Evolutionary conservation across 83 land plant species (phyloP), one percentile per base, ranked within the genome.

Genomic region (Thuja plicata): DNA sequence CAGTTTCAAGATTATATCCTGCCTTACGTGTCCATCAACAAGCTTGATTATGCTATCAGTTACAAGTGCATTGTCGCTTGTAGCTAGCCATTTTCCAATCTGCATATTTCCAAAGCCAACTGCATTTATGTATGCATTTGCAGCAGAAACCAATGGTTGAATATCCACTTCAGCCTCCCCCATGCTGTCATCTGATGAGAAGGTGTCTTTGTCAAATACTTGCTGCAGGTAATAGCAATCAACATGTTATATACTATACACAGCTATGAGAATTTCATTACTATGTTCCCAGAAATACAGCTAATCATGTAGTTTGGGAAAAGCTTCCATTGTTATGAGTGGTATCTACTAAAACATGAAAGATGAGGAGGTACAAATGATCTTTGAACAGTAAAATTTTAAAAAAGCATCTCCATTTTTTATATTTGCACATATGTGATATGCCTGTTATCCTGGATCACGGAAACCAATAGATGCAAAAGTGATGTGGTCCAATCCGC

Each of bases 161-260:
- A 96, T 92, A 84, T 96, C 96, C 32, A 96, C 92, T 89, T 96
- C 97, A 19, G 95, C 98, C 71, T 96, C 97, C 15, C 98, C 98
- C 98, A 96, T 96, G 30, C 81, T 92, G 86, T 96, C 98, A 89
- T 96, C 98, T 8, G 94, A 88, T 37, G 88, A 52, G 87, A 96
- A 94, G 87, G 91, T 93, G 55, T 96, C 98, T 87, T 96, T 95
- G 90, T 96, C 98, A 87, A 90, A 96, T 30, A 96, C 97, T 88
- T 90, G 88, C 98, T 96, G 96, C 90, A 91, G 32, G 79, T 3
- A 80, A 24, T 21, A 83, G 90, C 52, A 87, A 87, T 16, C 45
- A 7, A 43, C 12, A 12, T 46, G 85, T 83, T 16, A 83, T 12
- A 83, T n/a, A 45, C n/a, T 24, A 43, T 83, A 27, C 84, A 27